Evolutionary conservation across 208 protist species (phyloP), one percentile per base, ranked within the genome.

Genomic region (Acanthamoeba triangularis): DNA sequence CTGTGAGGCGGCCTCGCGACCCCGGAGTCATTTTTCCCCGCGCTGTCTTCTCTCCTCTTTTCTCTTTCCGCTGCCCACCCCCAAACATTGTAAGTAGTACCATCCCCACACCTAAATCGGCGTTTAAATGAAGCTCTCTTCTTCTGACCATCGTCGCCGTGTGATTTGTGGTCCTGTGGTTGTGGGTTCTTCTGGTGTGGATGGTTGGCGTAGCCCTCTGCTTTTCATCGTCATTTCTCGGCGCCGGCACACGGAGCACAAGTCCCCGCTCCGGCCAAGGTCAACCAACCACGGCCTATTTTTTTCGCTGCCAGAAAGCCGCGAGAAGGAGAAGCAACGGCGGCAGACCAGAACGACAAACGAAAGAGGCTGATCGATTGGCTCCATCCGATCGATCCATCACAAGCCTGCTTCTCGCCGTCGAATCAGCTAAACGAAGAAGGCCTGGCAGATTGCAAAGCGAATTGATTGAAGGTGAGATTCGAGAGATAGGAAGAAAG

Each of bases 41-140:
- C 30, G 54, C 54, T 59, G 11, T 85, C 78, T 11, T n/a, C n/a
- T 78, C 59, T 65, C 59, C 28, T 78, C 69, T 78, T 78, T 78
- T 30, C 37, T 78, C 16, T 25, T 44, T 78, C 18, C 69, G 4
- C 33, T 78, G 8, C 35, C 0, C 14, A 67, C 61, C 1, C 33
- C 13, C n/a, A 33, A 78, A 44, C 8, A 20, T 82, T 85, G 78
- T 85, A 85, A 85, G 78, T 85, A 85, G 23, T 74, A 61, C 56
- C 56, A 61, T 28, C 56, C 3, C 23, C 0, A 47, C 11, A 47
- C 41, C 41, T 47, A 47, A 47, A 47, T 47, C 41, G 41, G 41
- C 41, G 41, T 47, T 47, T 47, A 47, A 47, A 47, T 47, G 2
- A 47, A 47, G 41, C 41, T 47, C 41, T 47, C 41, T 59, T 59